Conservation (phyloP, 2,329 filamentous ascomycete species). For the Myriosclerotinia duriaeana region DNA sequence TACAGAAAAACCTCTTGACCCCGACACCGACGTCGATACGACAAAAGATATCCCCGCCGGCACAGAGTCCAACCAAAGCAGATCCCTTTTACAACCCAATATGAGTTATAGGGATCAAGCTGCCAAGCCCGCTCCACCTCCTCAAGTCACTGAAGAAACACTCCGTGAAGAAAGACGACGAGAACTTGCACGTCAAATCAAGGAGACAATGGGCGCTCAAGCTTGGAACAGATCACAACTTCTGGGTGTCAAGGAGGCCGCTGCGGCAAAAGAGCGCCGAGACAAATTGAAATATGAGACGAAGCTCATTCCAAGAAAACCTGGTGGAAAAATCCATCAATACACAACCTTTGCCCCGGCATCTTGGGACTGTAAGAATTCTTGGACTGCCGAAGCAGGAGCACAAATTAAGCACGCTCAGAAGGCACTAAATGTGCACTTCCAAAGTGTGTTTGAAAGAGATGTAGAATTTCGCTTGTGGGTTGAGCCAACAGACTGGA, state of each 20-base stretch:
- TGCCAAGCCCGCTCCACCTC: not conserved
- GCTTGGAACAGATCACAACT: not conserved
- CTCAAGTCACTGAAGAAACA: not conserved
- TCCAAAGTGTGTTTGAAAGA: not conserved
- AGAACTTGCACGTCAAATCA: not conserved
- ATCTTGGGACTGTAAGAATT: not conserved
- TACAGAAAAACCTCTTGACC: not conserved
- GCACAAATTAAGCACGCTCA: not conserved
- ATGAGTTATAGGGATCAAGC: not conserved
- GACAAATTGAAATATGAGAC: not conserved
- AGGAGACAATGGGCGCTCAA: not conserved
- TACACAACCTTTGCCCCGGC: not conserved
- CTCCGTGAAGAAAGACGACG: not conserved
- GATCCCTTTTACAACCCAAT: not conserved
- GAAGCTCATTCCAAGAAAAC: not conserved
- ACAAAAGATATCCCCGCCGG: not conserved
- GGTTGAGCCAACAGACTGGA: not conserved
- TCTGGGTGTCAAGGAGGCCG: not conserved
- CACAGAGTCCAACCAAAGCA: not conserved
- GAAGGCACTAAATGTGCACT: not conserved
- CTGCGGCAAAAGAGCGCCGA: accelerated
- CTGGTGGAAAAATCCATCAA: not conserved
- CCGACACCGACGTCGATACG: not conserved
- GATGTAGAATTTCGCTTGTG: not conserved
- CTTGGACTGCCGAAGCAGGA: not conserved